phyloP scores from a whole-genome alignment of 106 monocot genomes.

The Dioscorea alata region DNA sequence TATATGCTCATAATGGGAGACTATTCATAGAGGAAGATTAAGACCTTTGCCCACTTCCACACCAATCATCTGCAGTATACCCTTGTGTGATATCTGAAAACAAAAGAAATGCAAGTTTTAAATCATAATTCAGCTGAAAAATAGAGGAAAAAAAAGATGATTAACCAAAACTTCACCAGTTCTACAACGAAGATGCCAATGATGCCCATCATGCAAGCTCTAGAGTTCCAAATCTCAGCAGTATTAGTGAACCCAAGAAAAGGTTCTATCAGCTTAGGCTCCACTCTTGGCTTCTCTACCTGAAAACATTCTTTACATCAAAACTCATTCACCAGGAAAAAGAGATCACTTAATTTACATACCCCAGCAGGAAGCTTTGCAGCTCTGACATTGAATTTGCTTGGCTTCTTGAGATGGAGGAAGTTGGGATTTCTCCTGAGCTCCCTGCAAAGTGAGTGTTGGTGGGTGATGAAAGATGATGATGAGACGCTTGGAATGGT shows the following conservation, averaged over 20 bases:
- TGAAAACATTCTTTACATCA: neutral
- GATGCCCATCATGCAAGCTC: constrained; percentile 93
- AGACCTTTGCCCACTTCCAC: constrained; percentile 93
- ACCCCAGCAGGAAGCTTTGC: constrained; percentile 80
- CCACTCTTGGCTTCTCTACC: constrained; percentile 67
- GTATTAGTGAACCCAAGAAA: constrained; percentile 84
- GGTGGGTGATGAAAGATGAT: constrained; percentile 15
- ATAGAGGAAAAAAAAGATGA: neutral
- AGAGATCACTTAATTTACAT: constrained; percentile 7
- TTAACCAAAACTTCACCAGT: constrained; percentile 38
- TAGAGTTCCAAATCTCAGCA: constrained; percentile 92
- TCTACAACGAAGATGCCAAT: constrained; percentile 83
- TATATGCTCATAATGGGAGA: too few species aligned
- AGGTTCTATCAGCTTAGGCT: constrained; percentile 72
- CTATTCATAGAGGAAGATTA: constrained; percentile 63
- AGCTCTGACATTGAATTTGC: constrained; percentile 39
- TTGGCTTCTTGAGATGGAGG: constrained; percentile 9
- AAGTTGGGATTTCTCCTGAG: constrained; percentile 1
- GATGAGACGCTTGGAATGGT: constrained; percentile 10
- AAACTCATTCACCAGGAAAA: too few species aligned
- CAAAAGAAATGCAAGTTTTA: neutral
- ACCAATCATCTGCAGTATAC: constrained; percentile 80
- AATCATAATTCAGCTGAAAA: neutral
- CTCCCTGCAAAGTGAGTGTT: constrained; percentile 3
- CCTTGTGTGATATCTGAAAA: constrained; percentile 61